Conservation (phyloP, 169 alveolate genomes). For the Babesia ovata region DNA sequence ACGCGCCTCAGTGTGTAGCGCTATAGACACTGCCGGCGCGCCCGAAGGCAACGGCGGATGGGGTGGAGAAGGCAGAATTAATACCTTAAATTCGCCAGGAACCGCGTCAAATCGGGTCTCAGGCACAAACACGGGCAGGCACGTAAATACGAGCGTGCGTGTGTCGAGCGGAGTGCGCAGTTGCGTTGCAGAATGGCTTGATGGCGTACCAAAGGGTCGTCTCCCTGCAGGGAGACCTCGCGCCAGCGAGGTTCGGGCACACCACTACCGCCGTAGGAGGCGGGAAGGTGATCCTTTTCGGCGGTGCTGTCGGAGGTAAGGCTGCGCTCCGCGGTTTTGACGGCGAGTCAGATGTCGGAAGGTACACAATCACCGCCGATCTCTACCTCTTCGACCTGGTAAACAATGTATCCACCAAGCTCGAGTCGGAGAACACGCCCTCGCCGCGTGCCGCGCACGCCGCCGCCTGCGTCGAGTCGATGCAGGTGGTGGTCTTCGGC, state of each 20-base stretch:
- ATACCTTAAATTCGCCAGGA: neutral
- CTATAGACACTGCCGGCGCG: conserved; percentile 3
- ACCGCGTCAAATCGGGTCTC: neutral
- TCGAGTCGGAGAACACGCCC: conserved; percentile 89
- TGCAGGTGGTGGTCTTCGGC: conserved; percentile 95
- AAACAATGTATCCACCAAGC: conserved; percentile 87
- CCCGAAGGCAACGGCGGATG: neutral
- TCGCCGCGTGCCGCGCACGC: conserved; percentile 99
- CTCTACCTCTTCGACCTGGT: conserved; percentile 88
- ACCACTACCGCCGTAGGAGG: conserved; percentile 92
- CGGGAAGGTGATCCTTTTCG: conserved; percentile 89
- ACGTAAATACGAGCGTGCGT: neutral
- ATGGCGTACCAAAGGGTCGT: conserved; percentile 73
- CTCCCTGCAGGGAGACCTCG: conserved; percentile 90
- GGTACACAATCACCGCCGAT: conserved; percentile 96
- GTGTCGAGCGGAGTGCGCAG: neutral
- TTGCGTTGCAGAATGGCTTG: conserved; percentile 30
- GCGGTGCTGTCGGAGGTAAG: conserved; percentile 94
- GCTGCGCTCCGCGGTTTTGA: neutral
- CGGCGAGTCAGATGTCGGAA: conserved; percentile 87
- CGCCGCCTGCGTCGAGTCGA: conserved; percentile 95
- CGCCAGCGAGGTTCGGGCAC: conserved; percentile 97
- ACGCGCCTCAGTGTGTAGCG: conserved; percentile 19
- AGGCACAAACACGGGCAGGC: neutral
- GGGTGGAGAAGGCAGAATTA: conserved; percentile 6